A percentile compares a stretch with the other conserved stretches of the same genome.
phyloP scores from a whole-genome alignment of 371 early-diverging fungal species.

The Mucor saturninus region DNA sequence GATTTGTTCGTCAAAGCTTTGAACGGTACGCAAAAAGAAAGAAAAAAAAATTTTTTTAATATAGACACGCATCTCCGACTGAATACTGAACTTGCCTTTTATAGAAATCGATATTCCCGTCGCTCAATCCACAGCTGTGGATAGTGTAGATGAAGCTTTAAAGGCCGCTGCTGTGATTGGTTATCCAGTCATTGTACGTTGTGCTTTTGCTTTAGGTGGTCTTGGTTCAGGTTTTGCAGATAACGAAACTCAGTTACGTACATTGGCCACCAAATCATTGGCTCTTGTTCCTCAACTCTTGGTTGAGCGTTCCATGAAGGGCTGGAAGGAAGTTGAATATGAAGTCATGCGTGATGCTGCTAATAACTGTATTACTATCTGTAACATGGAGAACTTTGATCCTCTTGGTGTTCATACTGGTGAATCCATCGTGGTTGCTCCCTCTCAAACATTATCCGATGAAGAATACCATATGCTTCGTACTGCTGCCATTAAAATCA shows the following conservation, averaged over 20 bases:
- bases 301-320: conserved; percentile 94
- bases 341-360: conserved; percentile 96
- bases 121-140: conserved; percentile 85
- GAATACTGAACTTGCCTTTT: conserved; percentile 24
- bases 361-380: conserved; percentile 96
- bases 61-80: conserved; percentile 7
- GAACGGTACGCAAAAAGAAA: conserved; percentile 55
- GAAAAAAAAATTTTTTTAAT: conserved; percentile 6
- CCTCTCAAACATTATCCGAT: conserved; percentile 91
- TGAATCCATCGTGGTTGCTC: conserved; percentile 96
- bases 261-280: conserved; percentile 80
- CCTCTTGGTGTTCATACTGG: conserved; percentile 96
- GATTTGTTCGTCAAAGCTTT: conserved; percentile 92
- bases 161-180: conserved; percentile 83
- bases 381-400: conserved; percentile 99
- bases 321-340: conserved; percentile 98
- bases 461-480: conserved; percentile 95
- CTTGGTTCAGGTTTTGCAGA: conserved; percentile 95
- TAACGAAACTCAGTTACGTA: conserved; percentile 72
- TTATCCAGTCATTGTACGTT: conserved; percentile 92
- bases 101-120: conserved; percentile 84
- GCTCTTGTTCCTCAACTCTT: conserved; percentile 86
- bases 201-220: conserved; percentile 95
- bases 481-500: conserved; percentile 91
- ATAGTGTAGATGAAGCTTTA: conserved; percentile 82